Evolutionary conservation across 768 basidiomycete genomes (phyloP).

Genomic region (Tylopilus sp.): DNA sequence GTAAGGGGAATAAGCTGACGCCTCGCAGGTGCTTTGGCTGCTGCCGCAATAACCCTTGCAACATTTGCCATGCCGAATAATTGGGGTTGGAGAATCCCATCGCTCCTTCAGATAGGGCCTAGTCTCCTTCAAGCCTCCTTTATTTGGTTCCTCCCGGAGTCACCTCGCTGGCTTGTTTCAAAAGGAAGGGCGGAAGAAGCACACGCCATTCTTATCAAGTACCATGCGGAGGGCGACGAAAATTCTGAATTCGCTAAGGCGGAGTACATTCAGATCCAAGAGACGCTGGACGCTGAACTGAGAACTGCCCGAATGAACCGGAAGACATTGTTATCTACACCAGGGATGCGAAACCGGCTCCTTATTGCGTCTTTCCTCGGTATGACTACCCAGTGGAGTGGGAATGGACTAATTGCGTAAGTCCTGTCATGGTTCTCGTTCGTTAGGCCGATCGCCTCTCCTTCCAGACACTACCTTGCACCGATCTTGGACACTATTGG

Average conservation of each 20-base stretch:
- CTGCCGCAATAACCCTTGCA: slow-evolving; percentile 55
- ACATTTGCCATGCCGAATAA: slow-evolving; percentile 57
- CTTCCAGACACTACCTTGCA: slow-evolving; percentile 9
- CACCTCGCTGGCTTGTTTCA: slow-evolving; percentile 62
- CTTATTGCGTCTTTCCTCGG: slow-evolving; percentile 3
- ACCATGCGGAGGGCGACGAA: slow-evolving; percentile 57
- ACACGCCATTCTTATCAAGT: slow-evolving; percentile 45
- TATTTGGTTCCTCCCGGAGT: slow-evolving; percentile 59
- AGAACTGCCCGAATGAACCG: slow-evolving; percentile 10
- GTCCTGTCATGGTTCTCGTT: not conserved
- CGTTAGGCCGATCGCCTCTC: not conserved
- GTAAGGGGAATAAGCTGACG: not conserved
- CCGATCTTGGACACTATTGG: slow-evolving; percentile 14
- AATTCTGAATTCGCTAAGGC: slow-evolving; percentile 47
- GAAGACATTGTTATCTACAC: not conserved
- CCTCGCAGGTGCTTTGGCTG: slow-evolving; percentile 23
- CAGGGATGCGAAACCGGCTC: slow-evolving; percentile 12
- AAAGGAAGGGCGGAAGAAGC: slow-evolving; percentile 53
- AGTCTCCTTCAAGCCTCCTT: slow-evolving; percentile 52
- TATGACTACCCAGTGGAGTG: slow-evolving; percentile 10
- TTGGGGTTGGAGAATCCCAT: slow-evolving; percentile 70
- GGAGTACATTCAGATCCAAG: not conserved
- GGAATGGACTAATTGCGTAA: slow-evolving; percentile 9
- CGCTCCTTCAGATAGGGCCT: slow-evolving; percentile 55
- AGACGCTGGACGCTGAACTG: not conserved